These are phyloP conservation scores for Talaromyces islandicus DNA, from an alignment of 2,329 filamentous ascomycete genomes.

Conservation along the genomic window DNA sequence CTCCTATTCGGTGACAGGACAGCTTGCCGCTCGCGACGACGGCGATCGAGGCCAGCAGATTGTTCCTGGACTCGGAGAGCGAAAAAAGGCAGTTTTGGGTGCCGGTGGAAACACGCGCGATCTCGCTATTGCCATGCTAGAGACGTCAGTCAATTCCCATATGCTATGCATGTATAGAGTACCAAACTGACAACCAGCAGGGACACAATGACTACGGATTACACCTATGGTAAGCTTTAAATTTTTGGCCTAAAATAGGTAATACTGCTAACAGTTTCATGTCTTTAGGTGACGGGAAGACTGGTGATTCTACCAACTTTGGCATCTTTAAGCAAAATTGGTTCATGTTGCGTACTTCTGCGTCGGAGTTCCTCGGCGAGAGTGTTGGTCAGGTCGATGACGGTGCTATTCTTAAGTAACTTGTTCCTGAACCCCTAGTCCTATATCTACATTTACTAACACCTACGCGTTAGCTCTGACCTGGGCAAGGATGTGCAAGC, in stretches of 20 bases:
- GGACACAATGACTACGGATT: not conserved
- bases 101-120: constrained; percentile 24
- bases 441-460: not conserved
- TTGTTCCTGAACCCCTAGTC: not conserved
- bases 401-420: constrained; percentile 16
- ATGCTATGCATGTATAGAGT: not conserved
- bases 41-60: constrained; percentile 14
- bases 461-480: constrained; percentile 1
- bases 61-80: constrained; percentile 15
- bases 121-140: constrained; percentile 27
- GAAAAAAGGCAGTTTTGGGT: constrained; percentile 19
- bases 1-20: not conserved
- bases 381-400: constrained; percentile 16
- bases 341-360: not conserved
- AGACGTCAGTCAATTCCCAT: constrained; percentile 16
- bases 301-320: constrained; percentile 14
- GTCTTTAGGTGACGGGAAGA: constrained; percentile 15
- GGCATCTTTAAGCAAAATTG: constrained; percentile 9
- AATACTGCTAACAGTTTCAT: not conserved
- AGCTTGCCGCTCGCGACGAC: not conserved
- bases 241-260: constrained; percentile 1
- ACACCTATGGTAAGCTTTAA: constrained; percentile 1
- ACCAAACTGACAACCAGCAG: not conserved
- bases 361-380: constrained; percentile 15
- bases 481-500: constrained; percentile 17